phyloP scores from a whole-genome alignment of 192 early-diverging fungal genomes.

The Coemansia brasiliensis region DNA sequence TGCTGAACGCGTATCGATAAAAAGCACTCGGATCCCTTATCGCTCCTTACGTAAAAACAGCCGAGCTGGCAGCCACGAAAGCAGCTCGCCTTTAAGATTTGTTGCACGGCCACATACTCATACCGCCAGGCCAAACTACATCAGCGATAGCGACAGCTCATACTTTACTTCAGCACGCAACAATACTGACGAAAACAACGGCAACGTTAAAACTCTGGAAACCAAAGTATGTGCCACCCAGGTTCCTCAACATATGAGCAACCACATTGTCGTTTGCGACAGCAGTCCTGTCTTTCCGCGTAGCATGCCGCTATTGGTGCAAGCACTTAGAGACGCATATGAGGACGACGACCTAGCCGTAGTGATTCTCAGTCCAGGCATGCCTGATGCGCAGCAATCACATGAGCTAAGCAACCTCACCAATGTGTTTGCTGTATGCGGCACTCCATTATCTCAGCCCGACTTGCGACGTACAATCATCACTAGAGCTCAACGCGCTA shows the following conservation, averaged over 20 bases:
- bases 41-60: background rate
- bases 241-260: constrained; percentile 15
- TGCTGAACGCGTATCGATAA: constrained; percentile 43
- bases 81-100: background rate
- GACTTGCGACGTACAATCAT: constrained; percentile 45
- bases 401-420: constrained; percentile 20
- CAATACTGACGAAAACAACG: background rate
- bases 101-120: background rate
- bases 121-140: constrained; percentile 16
- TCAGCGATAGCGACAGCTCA: constrained; percentile 46
- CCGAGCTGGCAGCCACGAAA: background rate
- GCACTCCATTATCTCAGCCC: constrained; percentile 38
- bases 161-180: constrained; percentile 31
- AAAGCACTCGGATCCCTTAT: constrained; percentile 13
- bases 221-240: background rate
- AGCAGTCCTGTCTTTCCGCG: constrained; percentile 45
- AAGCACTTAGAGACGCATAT: constrained; percentile 42
- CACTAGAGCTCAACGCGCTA: constrained; percentile 36
- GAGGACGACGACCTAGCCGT: constrained; percentile 33
- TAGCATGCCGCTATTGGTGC: constrained; percentile 46
- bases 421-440: constrained; percentile 43
- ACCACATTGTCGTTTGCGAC: constrained; percentile 52
- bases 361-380: constrained; percentile 34
- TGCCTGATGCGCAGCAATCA: constrained; percentile 12
- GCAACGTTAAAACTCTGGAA: background rate